phyloP scores from a whole-genome alignment of 148 eudicot genomes.

The Arctostaphylos glauca region DNA sequence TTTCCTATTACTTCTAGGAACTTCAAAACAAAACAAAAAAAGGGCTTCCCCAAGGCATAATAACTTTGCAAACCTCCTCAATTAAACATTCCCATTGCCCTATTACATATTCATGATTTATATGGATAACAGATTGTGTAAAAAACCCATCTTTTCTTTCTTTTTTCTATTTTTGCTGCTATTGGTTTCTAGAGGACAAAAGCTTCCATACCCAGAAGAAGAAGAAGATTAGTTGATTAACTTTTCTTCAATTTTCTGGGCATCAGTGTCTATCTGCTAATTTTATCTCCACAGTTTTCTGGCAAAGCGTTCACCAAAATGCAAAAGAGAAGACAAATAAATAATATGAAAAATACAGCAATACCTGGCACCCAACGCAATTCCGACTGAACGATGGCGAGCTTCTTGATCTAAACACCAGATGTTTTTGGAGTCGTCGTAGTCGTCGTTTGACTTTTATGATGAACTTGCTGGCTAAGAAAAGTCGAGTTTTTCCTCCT shows the following conservation, averaged over 20 bases:
- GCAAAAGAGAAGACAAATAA: background rate
- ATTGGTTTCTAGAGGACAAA: background rate
- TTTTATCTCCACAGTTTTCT: background rate
- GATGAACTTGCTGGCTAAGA: too few species aligned
- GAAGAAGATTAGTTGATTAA: background rate
- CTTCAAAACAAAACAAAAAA: background rate
- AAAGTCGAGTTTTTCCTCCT: too few species aligned
- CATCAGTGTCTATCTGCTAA: background rate
- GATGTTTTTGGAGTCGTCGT: background rate
- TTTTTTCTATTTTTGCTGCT: background rate
- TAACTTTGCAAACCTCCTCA: too few species aligned
- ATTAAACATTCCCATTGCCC: background rate
- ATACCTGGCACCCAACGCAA: slow-evolving; percentile 4
- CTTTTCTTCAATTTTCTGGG: too few species aligned
- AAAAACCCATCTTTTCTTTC: background rate
- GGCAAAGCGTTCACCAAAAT: background rate
- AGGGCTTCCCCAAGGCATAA: background rate
- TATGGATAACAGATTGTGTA: background rate
- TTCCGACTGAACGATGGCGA: background rate
- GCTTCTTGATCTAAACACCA: background rate
- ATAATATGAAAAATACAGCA: background rate
- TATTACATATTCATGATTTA: background rate
- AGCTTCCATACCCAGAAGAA: background rate
- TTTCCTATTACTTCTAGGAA: background rate
- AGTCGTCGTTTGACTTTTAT: background rate